Percentiles rank a stretch among this genome's conserved stretches.
phyloP scores from a whole-genome alignment of 768 basidiomycete species.

The Russula foetens region DNA sequence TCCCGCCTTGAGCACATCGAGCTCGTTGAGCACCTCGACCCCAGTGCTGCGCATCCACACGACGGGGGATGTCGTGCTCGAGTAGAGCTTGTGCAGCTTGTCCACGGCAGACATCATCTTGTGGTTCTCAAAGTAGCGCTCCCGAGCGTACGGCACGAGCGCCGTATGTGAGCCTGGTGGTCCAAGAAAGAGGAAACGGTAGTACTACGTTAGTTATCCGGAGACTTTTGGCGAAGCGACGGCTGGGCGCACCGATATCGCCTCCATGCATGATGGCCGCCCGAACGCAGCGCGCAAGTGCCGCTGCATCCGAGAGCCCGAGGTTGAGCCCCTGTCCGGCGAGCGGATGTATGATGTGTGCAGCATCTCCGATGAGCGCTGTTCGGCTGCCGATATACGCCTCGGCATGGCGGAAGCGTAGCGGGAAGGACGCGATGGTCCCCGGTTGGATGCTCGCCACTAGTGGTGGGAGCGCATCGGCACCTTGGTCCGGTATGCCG shows the following conservation, averaged over 20 bases:
- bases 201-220: not conserved
- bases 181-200: not conserved
- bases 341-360: conserved; percentile 90
- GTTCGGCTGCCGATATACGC: conserved; percentile 82
- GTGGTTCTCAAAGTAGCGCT: conserved; percentile 84
- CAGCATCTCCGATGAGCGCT: conserved; percentile 91
- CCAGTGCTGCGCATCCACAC: conserved; percentile 88
- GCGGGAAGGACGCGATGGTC: conserved; percentile 83
- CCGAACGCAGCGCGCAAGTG: conserved; percentile 58
- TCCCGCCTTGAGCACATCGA: conserved; percentile 72
- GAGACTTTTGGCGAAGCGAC: not conserved
- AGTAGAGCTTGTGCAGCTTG: conserved; percentile 85
- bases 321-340: conserved; percentile 95
- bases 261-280: conserved; percentile 52
- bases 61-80: conserved; percentile 52
- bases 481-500: conserved; percentile 55
- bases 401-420: conserved; percentile 81
- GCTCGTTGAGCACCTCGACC: conserved; percentile 85
- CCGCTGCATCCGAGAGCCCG: conserved; percentile 81
- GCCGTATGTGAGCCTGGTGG: conserved; percentile 64
- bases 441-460: conserved; percentile 62
- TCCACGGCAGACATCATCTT: conserved; percentile 76
- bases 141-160: conserved; percentile 67
- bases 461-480: conserved; percentile 63
- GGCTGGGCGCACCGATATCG: conserved; percentile 62